Conservation (phyloP, 208 protist genomes). For the Crithidia mellificae region DNA sequence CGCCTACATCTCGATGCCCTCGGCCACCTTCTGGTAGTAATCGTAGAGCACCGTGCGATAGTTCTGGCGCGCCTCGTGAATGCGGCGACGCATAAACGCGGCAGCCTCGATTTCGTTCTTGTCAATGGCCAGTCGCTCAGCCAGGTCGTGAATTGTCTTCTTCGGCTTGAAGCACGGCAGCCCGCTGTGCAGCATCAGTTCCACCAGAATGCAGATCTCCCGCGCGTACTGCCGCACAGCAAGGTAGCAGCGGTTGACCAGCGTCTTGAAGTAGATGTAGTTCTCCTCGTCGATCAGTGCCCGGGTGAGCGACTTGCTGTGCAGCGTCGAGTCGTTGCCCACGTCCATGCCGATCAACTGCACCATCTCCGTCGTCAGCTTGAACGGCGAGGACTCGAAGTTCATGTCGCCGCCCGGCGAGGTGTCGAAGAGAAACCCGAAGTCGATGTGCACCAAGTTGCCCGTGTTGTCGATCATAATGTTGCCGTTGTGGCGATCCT, state of each 20-base stretch:
- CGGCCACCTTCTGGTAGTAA: slow-evolving; percentile 74
- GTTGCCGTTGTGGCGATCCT: slow-evolving; percentile 96
- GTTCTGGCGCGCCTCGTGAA: slow-evolving; percentile 81
- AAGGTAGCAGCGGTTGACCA: slow-evolving; percentile 82
- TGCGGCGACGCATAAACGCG: slow-evolving; percentile 78
- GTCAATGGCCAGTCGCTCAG: slow-evolving; percentile 67
- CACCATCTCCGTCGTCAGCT: slow-evolving; percentile 91
- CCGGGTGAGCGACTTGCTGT: slow-evolving; percentile 55
- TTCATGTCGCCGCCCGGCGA: slow-evolving; percentile 95
- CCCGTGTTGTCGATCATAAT: slow-evolving; percentile 93
- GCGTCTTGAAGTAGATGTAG: slow-evolving; percentile 82
- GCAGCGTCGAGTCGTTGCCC: slow-evolving; percentile 52
- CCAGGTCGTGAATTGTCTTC: slow-evolving; percentile 76
- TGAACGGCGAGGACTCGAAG: slow-evolving; percentile 94
- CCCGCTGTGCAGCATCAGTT: slow-evolving; percentile 85
- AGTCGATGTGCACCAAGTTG: slow-evolving; percentile 97
- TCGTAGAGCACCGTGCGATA: slow-evolving; percentile 85
- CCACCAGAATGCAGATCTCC: slow-evolving; percentile 80
- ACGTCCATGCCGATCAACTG: slow-evolving; percentile 91
- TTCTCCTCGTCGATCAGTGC: slow-evolving; percentile 83
- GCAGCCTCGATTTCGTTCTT: slow-evolving; percentile 79
- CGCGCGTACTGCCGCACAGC: slow-evolving; percentile 81
- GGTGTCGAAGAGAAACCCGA: slow-evolving; percentile 96
- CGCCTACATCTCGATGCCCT: slow-evolving; percentile 75
- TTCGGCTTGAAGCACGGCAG: slow-evolving; percentile 90